Base-by-base conservation (phyloP, 495 filamentous ascomycete species). In the Trichoderma reesei region DNA sequence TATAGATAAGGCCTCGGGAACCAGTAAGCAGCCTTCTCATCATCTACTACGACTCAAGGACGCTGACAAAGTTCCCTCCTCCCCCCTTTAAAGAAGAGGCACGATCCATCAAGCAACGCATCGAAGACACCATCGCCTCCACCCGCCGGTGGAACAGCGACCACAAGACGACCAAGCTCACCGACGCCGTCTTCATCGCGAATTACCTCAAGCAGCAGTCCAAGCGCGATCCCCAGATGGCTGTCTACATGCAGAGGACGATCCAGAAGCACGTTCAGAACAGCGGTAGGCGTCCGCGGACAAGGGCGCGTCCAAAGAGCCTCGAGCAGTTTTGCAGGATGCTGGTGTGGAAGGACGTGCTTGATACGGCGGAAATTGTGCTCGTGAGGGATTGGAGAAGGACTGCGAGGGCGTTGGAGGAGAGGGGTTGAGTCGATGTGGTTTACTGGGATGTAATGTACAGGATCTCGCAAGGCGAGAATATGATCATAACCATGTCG, bases 171-270 rank as follows among this genome's bases (percentile, higher is more conserved):
- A 63, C 61, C 18, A 14, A 34, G 0, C 61, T 46, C 41, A 41
- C 7, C n/a, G 61, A 63, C 18, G 31, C 39, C 61, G 6, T 33
- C 14, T 63, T 63, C 5, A 31, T 41, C 8, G 18, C 41, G n/a
- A 63, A 33, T 14, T 63, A 63, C 36, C 61, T 63, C 41, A 20
- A n/a, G 10, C 61, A 63, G 20, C 61, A 63, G 61, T 42, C 61
- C 10, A 63, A 63, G 33, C 61, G 61, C 16, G 61, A 63, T 8
- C 16, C 38, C 13, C 18, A 20, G 3, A 44, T 63, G 39, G 61
- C 61, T n/a, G 61, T 63, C 16, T 42, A 63, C 41, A 42, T 63
- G 0, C 61, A 63, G 13, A 63, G 41, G 14, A 6, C 26, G 16
- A 42, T 63, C 31, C 38, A 33, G 13, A n/a, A 31, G 41, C 41